Evolutionary conservation across 2,329 filamentous ascomycete genomes (phyloP).

Genomic region (Arthroderma sp.): DNA sequence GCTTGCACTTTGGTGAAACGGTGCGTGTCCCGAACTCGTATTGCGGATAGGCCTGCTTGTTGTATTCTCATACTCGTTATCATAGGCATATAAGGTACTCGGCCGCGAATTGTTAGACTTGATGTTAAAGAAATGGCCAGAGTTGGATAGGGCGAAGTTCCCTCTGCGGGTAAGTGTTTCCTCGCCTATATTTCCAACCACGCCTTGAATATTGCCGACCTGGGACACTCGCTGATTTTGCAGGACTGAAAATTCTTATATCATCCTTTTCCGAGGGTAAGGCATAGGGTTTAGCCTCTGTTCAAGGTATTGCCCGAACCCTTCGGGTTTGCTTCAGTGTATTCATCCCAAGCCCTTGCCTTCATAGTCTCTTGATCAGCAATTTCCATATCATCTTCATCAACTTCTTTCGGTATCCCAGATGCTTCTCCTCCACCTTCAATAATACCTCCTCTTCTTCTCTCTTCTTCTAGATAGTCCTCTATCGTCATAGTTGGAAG

Average conservation of each 20-base stretch:
- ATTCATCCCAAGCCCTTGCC: slow-evolving; percentile 91
- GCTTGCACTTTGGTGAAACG: slow-evolving; percentile 22
- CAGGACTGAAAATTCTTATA: too few relatives aligned
- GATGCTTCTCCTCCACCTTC: slow-evolving; percentile 76
- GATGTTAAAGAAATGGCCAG: slow-evolving; percentile 11
- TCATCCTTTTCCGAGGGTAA: too few relatives aligned
- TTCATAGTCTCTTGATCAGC: slow-evolving; percentile 87
- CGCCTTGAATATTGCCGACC: too few relatives aligned
- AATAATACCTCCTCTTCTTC: slow-evolving; percentile 70
- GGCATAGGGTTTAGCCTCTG: slow-evolving; percentile 23
- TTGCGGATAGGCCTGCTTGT: background rate
- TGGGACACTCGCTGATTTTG: too few relatives aligned
- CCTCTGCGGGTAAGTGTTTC: slow-evolving; percentile 4
- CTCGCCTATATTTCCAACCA: background rate
- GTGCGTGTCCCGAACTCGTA: slow-evolving; percentile 3
- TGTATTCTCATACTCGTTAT: background rate
- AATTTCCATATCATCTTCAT: slow-evolving; percentile 84
- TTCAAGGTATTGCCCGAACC: slow-evolving; percentile 39
- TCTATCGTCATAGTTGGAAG: slow-evolving; percentile 96
- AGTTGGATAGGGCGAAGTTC: slow-evolving; percentile 10
- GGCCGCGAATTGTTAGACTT: slow-evolving; percentile 9
- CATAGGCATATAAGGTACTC: slow-evolving; percentile 12
- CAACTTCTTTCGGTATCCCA: slow-evolving; percentile 53
- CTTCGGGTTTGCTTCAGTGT: slow-evolving; percentile 74
- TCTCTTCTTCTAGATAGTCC: slow-evolving; percentile 90